Percentiles rank a stretch among this genome's conserved stretches.
Conservation (phyloP, 345 rosid species). For the Ceriops zippeliana region DNA sequence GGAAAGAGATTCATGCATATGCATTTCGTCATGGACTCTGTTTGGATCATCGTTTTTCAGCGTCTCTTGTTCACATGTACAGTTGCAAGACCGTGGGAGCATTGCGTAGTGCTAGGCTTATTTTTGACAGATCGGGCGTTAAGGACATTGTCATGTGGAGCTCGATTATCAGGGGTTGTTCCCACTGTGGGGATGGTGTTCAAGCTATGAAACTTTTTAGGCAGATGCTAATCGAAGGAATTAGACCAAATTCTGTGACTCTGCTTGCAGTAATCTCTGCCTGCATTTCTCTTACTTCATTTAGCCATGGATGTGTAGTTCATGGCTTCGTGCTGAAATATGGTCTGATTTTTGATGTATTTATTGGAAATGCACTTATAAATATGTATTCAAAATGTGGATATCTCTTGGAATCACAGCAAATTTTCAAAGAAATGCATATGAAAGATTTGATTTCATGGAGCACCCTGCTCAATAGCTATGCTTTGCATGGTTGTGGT, state of each 20-base stretch:
- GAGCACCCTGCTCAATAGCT: constrained; percentile 48
- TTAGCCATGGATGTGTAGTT: constrained; percentile 32
- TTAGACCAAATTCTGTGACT: constrained; percentile 47
- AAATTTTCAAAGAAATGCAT: constrained; percentile 41
- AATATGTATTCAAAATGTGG: constrained; percentile 62
- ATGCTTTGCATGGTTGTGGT: constrained; percentile 58
- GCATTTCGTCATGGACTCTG: constrained; percentile 38
- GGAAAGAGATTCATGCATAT: constrained; percentile 53
- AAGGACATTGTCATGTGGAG: constrained; percentile 63
- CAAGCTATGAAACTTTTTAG: constrained; percentile 41
- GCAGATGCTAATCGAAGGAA: constrained; percentile 42
- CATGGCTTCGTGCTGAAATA: constrained; percentile 42
- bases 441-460: constrained; percentile 46
- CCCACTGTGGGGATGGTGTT: constrained; percentile 29
- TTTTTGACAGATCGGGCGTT: constrained; percentile 34
- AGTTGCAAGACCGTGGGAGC: constrained; percentile 24
- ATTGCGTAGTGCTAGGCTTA: constrained; percentile 27
- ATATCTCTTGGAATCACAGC: constrained; percentile 34
- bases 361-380: constrained; percentile 47
- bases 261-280: constrained; percentile 48
- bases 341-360: constrained; percentile 31
- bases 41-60: constrained; percentile 30
- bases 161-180: constrained; percentile 42
- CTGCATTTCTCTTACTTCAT: constrained; percentile 33
- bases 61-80: constrained; percentile 45